Percentiles rank a stretch among this genome's conserved stretches.
These are phyloP conservation scores for Trichosporon faecale DNA, from an alignment of 1,284 basidiomycete species.

Conservation along the genomic window DNA sequence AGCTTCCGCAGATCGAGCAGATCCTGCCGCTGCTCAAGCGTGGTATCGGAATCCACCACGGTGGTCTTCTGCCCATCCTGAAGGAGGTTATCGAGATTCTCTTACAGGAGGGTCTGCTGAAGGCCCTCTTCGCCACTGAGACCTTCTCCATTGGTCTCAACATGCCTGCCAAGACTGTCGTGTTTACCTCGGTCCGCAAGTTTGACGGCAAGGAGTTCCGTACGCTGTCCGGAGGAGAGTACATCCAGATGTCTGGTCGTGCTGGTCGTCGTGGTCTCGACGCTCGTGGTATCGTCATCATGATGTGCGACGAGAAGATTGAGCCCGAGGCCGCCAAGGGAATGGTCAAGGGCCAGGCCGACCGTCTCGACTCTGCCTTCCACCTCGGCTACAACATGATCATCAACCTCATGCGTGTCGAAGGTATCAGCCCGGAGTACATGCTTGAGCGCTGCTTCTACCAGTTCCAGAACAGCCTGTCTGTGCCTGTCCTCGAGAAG, in stretches of 20 bases:
- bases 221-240: slow-evolving; percentile 75
- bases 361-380: slow-evolving; percentile 95
- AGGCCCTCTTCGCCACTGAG: slow-evolving; percentile 97
- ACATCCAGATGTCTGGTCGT: slow-evolving; percentile 98
- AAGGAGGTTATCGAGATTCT: slow-evolving; percentile 99
- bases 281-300: slow-evolving; percentile 98
- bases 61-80: slow-evolving; percentile 91
- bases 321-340: slow-evolving; percentile 87
- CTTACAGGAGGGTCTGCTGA: slow-evolving; percentile 99
- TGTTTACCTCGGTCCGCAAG: slow-evolving; percentile 88
- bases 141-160: slow-evolving; percentile 99
- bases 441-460: slow-evolving; percentile 98
- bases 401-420: slow-evolving; percentile 96
- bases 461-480: slow-evolving; percentile 93
- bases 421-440: slow-evolving; percentile 96
- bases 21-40: slow-evolving; percentile 89
- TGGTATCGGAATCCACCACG: slow-evolving; percentile 98
- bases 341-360: slow-evolving; percentile 99
- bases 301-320: slow-evolving; percentile 99
- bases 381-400: slow-evolving; percentile 99
- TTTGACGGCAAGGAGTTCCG: slow-evolving; percentile 95
- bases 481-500: slow-evolving; percentile 80
- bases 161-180: slow-evolving; percentile 99
- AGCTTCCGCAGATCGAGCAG: slow-evolving; percentile 90
- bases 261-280: slow-evolving; percentile 96